Evolutionary conservation across 140 eudicot genomes (phyloP).

Genomic region (Flaveria floridana): DNA sequence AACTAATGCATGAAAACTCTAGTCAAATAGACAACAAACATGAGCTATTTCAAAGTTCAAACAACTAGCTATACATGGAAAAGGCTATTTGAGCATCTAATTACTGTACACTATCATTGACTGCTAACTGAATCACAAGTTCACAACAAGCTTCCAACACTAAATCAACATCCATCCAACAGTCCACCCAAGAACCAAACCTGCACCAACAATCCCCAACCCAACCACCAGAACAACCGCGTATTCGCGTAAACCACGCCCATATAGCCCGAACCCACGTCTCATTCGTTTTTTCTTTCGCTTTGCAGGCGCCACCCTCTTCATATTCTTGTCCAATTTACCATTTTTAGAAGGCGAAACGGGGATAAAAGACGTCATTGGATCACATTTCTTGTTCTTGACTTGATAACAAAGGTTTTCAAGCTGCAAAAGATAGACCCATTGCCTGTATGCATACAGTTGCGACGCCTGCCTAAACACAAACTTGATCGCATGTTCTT

Average conservation of each 20-base stretch:
- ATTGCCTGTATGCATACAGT: constrained; percentile 76
- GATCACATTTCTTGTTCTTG: constrained; percentile 29
- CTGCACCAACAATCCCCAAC: constrained; percentile 81
- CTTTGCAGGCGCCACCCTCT: constrained; percentile 32
- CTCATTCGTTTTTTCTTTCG: constrained; percentile 32
- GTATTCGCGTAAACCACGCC: constrained; percentile 40
- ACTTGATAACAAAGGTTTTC: constrained; percentile 61
- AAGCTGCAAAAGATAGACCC: constrained; percentile 64
- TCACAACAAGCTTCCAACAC: not conserved
- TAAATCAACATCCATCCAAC: constrained; percentile 69
- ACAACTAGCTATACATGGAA: not conserved
- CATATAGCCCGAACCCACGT: constrained; percentile 24
- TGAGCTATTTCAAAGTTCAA: constrained; percentile 7
- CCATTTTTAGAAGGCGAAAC: constrained; percentile 25
- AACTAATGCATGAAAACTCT: not conserved
- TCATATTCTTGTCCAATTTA: constrained; percentile 38
- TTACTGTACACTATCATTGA: not conserved
- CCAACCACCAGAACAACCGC: constrained; percentile 65
- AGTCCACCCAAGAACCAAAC: constrained; percentile 87
- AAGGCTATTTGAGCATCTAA: constrained; percentile 7
- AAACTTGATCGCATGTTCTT: constrained; percentile 63
- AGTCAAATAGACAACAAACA: not conserved
- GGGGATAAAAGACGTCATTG: not conserved
- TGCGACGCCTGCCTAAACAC: constrained; percentile 73
- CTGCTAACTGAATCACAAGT: not conserved